Evolutionary conservation across 208 protist genomes (phyloP), one percentile per base, ranked within the genome.

Genomic region (Lotmaria passim): DNA sequence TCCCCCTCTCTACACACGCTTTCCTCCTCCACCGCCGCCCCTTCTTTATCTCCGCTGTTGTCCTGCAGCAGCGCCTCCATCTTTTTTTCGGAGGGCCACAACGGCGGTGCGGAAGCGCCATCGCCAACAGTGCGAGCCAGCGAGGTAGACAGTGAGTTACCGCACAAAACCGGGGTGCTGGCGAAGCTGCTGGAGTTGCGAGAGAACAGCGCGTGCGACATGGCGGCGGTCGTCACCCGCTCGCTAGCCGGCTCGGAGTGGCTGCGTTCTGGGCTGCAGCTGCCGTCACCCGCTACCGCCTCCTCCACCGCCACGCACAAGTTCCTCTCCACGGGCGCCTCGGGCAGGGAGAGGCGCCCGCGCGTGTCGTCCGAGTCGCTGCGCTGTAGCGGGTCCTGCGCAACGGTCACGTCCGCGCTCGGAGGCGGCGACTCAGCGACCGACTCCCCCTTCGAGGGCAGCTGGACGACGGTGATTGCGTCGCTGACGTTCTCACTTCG

Each of bases 151-250:
- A 59, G 31, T 1, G 47, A 65, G 38, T 14, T 28, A 36, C 47
- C 51, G 31, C 21, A n/a, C 23, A 48, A 7, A 30, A 44, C 44
- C 58, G 67, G 67, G 5, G 46, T 44, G 19, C 41, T 39, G 24
- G 38, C 21, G 34, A 59, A 36, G 47, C 67, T 73, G 67, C 67
- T 59, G 17, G 67, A 56, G 56, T 38, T 19, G 38, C 31, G 28
- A 1, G 50, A 59, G 26, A 69, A 69, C 51, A 69, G 51, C 3
- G 11, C 30, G 2, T 26, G 43, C 47, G 48, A 43, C 3, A 10
- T 41, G 5, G 30, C 36, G 33, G 21, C 33, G 8, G 33, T 43
- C 19, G 33, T 21, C 52, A 43, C 33, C 33, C 30, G 31, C 6
- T 43, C 52, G 33, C 52, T 43, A 15, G 30, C 24, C n/a, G 10